phyloP scores from a whole-genome alignment of 2,329 filamentous ascomycete species.

The Rhinocladiella mackenziei region DNA sequence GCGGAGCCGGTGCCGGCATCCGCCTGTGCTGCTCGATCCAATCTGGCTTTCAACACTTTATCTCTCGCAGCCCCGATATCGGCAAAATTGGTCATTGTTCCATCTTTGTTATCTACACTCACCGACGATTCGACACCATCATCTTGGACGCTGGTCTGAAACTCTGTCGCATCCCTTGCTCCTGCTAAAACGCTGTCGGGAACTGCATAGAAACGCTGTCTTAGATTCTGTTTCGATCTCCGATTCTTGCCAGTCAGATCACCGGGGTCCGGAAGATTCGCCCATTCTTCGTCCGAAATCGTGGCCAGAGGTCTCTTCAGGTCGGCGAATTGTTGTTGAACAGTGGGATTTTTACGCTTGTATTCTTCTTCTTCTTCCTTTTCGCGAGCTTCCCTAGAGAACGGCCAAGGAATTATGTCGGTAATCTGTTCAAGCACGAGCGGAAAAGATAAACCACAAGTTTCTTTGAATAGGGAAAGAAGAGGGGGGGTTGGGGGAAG shows the following conservation, averaged over 20 bases:
- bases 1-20: constrained; percentile 71
- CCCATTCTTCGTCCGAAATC: constrained; percentile 95
- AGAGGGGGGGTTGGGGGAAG: constrained; percentile 18
- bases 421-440: constrained; percentile 69
- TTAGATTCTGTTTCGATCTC: constrained; percentile 74
- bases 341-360: constrained; percentile 96
- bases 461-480: constrained; percentile 14
- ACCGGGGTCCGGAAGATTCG: constrained; percentile 88
- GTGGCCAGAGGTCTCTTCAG: constrained; percentile 84
- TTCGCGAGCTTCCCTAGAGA: constrained; percentile 84
- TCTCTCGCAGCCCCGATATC: constrained; percentile 94
- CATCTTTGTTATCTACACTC: constrained; percentile 57
- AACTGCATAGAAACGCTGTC: constrained; percentile 89
- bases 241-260: constrained; percentile 94
- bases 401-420: constrained; percentile 61
- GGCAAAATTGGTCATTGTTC: constrained; percentile 96
- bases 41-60: constrained; percentile 88
- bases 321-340: constrained; percentile 95
- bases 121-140: constrained; percentile 58
- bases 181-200: constrained; percentile 92
- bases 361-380: constrained; percentile 87
- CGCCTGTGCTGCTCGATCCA: constrained; percentile 79
- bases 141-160: constrained; percentile 83
- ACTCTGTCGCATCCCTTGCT: constrained; percentile 72
- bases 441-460: constrained; percentile 62